phyloP scores from a whole-genome alignment of 306 rosid species.

The Trifolium fragiferum region DNA sequence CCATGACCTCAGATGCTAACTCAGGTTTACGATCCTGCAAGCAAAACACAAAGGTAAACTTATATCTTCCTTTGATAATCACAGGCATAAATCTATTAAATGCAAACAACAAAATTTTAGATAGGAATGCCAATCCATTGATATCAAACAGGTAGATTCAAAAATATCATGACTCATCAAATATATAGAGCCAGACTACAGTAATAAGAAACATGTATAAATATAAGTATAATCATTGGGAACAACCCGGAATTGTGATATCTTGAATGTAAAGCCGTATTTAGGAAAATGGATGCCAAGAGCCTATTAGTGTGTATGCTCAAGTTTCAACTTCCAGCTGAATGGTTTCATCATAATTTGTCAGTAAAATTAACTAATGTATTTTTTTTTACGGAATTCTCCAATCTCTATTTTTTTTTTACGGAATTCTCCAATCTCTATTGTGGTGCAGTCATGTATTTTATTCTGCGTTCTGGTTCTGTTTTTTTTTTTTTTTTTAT shows the following conservation, averaged over 20 bases:
- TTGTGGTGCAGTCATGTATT: slow-evolving; percentile 10
- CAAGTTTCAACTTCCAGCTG: not conserved
- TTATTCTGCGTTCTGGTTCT: slow-evolving; percentile 4
- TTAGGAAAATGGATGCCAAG: slow-evolving; percentile 6
- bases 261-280: slow-evolving; percentile 15
- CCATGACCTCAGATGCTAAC: slow-evolving; percentile 85
- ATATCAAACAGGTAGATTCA: slow-evolving; percentile 14
- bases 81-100: slow-evolving; percentile 14
- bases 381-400: no score
- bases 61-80: slow-evolving; percentile 23
- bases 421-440: slow-evolving; percentile 30
- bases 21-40: slow-evolving; percentile 93
- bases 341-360: slow-evolving; percentile 27
- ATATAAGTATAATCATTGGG: slow-evolving; percentile 12
- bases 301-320: slow-evolving; percentile 9
- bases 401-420: slow-evolving; percentile 16
- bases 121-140: slow-evolving; percentile 10
- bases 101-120: slow-evolving; percentile 11
- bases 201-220: slow-evolving; percentile 3
- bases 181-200: slow-evolving; percentile 19
- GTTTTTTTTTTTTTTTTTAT: not conserved
- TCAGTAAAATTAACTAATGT: slow-evolving; percentile 7
- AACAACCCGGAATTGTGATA: slow-evolving; percentile 18
- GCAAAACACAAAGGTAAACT: slow-evolving; percentile 30
- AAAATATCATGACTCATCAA: slow-evolving; percentile 1